Evolutionary conservation across 768 basidiomycete genomes (phyloP), one percentile per base, ranked within the genome.

Genomic region (Termitomyces sp.): DNA sequence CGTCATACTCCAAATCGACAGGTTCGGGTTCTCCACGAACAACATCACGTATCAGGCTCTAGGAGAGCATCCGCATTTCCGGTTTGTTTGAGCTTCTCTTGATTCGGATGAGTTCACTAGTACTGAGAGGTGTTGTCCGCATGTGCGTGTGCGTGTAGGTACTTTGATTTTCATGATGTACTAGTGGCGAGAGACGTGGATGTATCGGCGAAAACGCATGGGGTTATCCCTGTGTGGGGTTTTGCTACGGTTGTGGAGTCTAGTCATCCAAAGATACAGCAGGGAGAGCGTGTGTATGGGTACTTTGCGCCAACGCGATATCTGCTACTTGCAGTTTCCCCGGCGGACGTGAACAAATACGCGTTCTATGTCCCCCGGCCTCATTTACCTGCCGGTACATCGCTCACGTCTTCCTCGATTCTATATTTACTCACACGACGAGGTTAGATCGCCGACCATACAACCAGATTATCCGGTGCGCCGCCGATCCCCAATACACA

Each of bases 11-110:
- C 73, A 72, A 52, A 79, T 88, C 4, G 85, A 87, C 55, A 78
- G 81, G 17, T 88, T 88, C 63, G 86, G 86, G 3, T 88, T 84
- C 66, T 86, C 84, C 28, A 78, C 86, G 41, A 88, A 88, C 66
- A 88, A 88, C 61, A 59, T 88, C 19, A 86, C 87, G 16, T 88
- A 88, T 65, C 84, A 88, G 62, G 77, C 80, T 8, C 63, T 76
- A 2, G 72, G 70, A n/a, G 80, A 80, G 54, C 74, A 79, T 52
- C 72, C 80, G 1, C 78, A 79, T 54, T 80, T 79, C 56, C 67
- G 77, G 79, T 77, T 45, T n/a, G 69, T 55, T 39, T n/a, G 39
- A 32, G 12, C 23, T 28, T 34, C 16, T 12, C 4, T 54, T 19
- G 25, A 42, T 39, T 19, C 16, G 28, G 25, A 30, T 42, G 28